These are phyloP conservation scores for Bretschneidera sinensis DNA, from an alignment of 345 rosid genomes.

Conservation along the genomic window DNA sequence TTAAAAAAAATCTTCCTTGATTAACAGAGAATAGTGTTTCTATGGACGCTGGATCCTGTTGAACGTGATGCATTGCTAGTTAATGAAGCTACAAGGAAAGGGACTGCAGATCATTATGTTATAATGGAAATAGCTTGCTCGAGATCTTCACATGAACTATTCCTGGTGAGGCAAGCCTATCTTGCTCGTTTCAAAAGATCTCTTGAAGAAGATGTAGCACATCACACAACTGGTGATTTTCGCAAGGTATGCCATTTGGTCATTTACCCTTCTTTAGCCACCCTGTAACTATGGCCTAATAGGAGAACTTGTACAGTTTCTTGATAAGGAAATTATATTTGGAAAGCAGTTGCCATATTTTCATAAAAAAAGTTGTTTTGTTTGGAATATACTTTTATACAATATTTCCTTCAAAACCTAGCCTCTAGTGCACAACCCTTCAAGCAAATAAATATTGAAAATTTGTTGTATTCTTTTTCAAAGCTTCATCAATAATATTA, in stretches of 20 bases:
- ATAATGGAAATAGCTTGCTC: slow-evolving; percentile 83
- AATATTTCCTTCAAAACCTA: no score
- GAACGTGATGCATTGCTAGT: slow-evolving; percentile 69
- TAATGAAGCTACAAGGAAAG: slow-evolving; percentile 61
- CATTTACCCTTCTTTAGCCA: no score
- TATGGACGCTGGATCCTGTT: slow-evolving; percentile 65
- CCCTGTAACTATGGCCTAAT: no score
- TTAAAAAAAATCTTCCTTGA: background rate
- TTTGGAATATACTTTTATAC: no score
- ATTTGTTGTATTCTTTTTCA: no score
- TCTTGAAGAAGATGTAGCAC: slow-evolving; percentile 80
- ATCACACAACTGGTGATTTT: slow-evolving; percentile 58
- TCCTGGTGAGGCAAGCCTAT: slow-evolving; percentile 60
- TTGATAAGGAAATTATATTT: no score
- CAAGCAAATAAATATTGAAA: no score
- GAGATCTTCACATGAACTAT: slow-evolving; percentile 49
- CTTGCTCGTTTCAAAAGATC: slow-evolving; percentile 69
- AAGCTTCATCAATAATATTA: background rate
- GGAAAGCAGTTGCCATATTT: no score
- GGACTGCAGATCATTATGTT: slow-evolving; percentile 71
- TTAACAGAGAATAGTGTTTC: slow-evolving; percentile 42
- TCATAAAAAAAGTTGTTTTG: no score
- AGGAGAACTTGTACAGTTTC: no score
- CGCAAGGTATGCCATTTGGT: slow-evolving; percentile 42
- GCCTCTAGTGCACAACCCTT: no score